Conservation (phyloP, 495 filamentous ascomycete species). For the Penicillium longicatenatum region DNA sequence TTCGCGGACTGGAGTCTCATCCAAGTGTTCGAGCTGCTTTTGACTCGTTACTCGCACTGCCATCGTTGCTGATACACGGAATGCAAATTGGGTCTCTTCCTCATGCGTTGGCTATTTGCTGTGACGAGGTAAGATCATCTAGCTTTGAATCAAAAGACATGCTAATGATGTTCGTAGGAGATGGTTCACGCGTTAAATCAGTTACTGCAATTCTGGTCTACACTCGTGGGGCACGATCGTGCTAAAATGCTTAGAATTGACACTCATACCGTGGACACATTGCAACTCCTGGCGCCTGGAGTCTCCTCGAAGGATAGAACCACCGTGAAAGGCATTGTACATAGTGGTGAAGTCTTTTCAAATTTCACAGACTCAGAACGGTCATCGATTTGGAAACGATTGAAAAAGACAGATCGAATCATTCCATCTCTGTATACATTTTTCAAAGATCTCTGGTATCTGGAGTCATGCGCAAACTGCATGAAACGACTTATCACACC, state of each 20-base stretch:
- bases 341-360: slow-evolving; percentile 28
- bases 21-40: slow-evolving; percentile 13
- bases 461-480: slow-evolving; percentile 28
- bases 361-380: slow-evolving; percentile 28
- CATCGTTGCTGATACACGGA: slow-evolving; percentile 11
- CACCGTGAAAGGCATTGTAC: slow-evolving; percentile 7
- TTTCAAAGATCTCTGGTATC: slow-evolving; percentile 36
- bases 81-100: slow-evolving; percentile 18
- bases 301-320: slow-evolving; percentile 11
- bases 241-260: slow-evolving; percentile 18
- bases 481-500: slow-evolving; percentile 28
- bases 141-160: not conserved
- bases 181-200: slow-evolving; percentile 19
- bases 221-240: slow-evolving; percentile 14
- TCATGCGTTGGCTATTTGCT: slow-evolving; percentile 19
- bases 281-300: slow-evolving; percentile 19
- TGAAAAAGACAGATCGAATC: slow-evolving; percentile 17
- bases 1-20: slow-evolving; percentile 12
- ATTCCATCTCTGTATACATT: slow-evolving; percentile 36
- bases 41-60: slow-evolving; percentile 17
- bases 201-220: slow-evolving; percentile 20
- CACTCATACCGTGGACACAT: slow-evolving; percentile 15
- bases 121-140: slow-evolving; percentile 19
- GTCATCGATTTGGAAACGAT: slow-evolving; percentile 23
- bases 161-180: slow-evolving; percentile 19